Percentiles rank a stretch among this genome's conserved stretches.
Evolutionary conservation across 1,284 basidiomycete species (phyloP).

Genomic region (Laetiporus sulphureus): DNA sequence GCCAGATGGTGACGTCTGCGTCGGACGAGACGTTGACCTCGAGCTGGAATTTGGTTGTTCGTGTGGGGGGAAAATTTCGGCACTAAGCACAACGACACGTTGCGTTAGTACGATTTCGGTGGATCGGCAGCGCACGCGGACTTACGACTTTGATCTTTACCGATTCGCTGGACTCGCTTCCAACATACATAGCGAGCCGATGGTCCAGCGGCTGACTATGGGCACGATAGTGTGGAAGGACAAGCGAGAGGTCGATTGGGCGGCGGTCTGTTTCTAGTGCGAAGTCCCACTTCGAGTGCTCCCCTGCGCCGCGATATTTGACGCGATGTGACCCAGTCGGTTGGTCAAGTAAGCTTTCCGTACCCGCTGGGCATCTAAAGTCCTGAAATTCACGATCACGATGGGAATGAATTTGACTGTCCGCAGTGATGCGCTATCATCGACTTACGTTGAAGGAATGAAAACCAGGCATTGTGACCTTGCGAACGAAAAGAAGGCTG

Average conservation of each 20-base stretch:
- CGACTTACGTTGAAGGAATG: slow-evolving; percentile 5
- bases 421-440: neutral
- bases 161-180: slow-evolving; percentile 37
- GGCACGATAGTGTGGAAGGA: slow-evolving; percentile 70
- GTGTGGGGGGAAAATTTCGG: slow-evolving; percentile 51
- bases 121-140: slow-evolving; percentile 12
- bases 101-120: neutral
- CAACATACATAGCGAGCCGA: slow-evolving; percentile 61
- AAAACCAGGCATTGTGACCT: slow-evolving; percentile 14
- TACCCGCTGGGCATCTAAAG: slow-evolving; percentile 20
- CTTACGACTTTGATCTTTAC: slow-evolving; percentile 67
- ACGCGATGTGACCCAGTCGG: slow-evolving; percentile 24
- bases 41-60: slow-evolving; percentile 48
- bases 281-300: slow-evolving; percentile 47
- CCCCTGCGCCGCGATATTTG: slow-evolving; percentile 24
- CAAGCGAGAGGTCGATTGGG: slow-evolving; percentile 56
- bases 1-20: slow-evolving; percentile 63
- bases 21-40: slow-evolving; percentile 47
- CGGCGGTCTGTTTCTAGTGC: slow-evolving; percentile 42
- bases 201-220: slow-evolving; percentile 61
- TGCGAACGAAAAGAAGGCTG: slow-evolving; percentile 7
- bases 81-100: slow-evolving; percentile 46
- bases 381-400: slow-evolving; percentile 9
- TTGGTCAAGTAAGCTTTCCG: slow-evolving; percentile 25
- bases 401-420: slow-evolving; percentile 1